Percentiles rank a stretch among this genome's conserved stretches.
phyloP scores from a whole-genome alignment of 495 filamentous ascomycete genomes.

The Apiosordaria backusii region DNA sequence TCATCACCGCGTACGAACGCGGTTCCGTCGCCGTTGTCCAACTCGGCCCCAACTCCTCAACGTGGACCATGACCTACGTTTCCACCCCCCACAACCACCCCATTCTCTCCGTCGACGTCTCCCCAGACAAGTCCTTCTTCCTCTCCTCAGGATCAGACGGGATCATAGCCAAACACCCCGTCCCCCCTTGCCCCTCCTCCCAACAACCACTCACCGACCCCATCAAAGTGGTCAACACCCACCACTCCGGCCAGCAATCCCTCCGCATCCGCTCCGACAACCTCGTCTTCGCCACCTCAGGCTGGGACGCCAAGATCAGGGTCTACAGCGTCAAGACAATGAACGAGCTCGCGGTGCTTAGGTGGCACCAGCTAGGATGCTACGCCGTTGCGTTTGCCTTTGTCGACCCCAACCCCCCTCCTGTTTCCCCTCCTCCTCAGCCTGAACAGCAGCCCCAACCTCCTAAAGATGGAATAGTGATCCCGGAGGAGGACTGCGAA shows the following conservation, averaged over 20 bases:
- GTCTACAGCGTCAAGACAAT: constrained; percentile 79
- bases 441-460: too few relatives aligned
- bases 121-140: constrained; percentile 57
- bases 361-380: constrained; percentile 90
- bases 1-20: constrained; percentile 83
- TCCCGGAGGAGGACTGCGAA: too few relatives aligned
- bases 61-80: constrained; percentile 64
- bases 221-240: constrained; percentile 64
- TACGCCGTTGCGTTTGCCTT: constrained; percentile 80
- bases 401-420: constrained; percentile 23
- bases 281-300: constrained; percentile 82
- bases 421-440: not conserved
- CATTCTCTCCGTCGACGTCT: constrained; percentile 71
- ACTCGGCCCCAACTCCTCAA: constrained; percentile 23
- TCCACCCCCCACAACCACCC: constrained; percentile 74
- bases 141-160: constrained; percentile 81
- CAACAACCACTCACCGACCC: constrained; percentile 35
- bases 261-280: constrained; percentile 75
- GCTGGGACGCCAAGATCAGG: constrained; percentile 80
- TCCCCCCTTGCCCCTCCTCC: constrained; percentile 35
- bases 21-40: constrained; percentile 64
- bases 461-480: too few relatives aligned
- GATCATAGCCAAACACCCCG: constrained; percentile 48
- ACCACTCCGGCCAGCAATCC: constrained; percentile 85
- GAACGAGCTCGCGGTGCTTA: constrained; percentile 87